These are phyloP conservation scores for Kazachstania kunashirensis DNA, from an alignment of 805 yeast species.

Conservation along the genomic window DNA sequence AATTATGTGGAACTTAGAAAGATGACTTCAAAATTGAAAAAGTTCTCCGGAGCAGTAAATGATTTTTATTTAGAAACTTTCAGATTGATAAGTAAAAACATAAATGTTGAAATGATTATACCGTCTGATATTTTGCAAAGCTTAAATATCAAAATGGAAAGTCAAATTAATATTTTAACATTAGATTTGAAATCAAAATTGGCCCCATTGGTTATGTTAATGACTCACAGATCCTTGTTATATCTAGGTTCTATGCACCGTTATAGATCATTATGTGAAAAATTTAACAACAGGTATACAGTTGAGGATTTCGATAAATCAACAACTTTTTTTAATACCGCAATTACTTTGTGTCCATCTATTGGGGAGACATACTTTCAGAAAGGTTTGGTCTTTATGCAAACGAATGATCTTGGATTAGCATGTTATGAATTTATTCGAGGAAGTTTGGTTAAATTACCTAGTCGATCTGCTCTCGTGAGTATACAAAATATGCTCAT, in stretches of 20 bases:
- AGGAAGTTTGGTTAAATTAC: conserved; percentile 45
- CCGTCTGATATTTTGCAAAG: conserved; percentile 8
- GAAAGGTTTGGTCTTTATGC: conserved; percentile 20
- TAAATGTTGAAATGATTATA: conserved; percentile 9
- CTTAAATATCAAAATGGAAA: conserved; percentile 1
- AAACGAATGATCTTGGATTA: conserved; percentile 18
- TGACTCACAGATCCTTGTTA: conserved; percentile 26
- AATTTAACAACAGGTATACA: conserved; percentile 30
- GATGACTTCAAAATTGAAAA: conserved; percentile 41
- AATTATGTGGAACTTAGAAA: conserved; percentile 47
- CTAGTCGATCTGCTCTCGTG: conserved; percentile 37
- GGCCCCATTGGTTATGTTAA: conserved; percentile 2
- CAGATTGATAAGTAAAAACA: conserved; percentile 6
- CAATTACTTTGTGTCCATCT: conserved; percentile 53
- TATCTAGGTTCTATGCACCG: conserved; percentile 52
- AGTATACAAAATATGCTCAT: conserved; percentile 35
- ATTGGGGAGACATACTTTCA: conserved; percentile 47
- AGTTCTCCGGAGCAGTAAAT: conserved; percentile 38
- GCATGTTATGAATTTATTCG: conserved; percentile 32
- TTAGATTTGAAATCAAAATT: conserved; percentile 1
- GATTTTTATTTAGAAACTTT: conserved; percentile 40
- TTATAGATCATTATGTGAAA: conserved; percentile 42
- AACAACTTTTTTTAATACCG: conserved; percentile 39
- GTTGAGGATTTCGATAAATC: conserved; percentile 37
- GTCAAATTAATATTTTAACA: conserved; percentile 2